Percentiles rank a stretch among this genome's conserved stretches.
These are phyloP conservation scores for Tolypocladium endophyticum DNA, from an alignment of 2,329 filamentous ascomycete species.

Conservation along the genomic window DNA sequence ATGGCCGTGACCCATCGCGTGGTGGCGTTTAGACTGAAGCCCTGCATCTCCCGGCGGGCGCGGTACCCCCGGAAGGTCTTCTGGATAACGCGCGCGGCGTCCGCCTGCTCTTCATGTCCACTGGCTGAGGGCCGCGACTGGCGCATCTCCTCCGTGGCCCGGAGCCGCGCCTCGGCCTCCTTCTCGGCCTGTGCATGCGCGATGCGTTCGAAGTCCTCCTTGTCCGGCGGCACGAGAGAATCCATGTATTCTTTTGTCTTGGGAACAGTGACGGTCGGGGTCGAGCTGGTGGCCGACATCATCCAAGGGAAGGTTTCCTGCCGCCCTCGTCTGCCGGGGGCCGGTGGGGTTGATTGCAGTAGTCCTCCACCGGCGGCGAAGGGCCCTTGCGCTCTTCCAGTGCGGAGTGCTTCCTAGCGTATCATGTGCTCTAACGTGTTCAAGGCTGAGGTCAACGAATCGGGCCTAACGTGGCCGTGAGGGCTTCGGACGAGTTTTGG, in stretches of 20 bases:
- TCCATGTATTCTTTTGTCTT: conserved; percentile 37
- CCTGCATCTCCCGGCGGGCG: conserved; percentile 58
- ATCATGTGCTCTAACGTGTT: not conserved
- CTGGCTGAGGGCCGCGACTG: conserved; percentile 13
- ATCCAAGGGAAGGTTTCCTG: not conserved
- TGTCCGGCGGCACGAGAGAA: conserved; percentile 35
- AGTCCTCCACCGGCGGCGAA: not conserved
- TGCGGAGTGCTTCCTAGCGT: not conserved
- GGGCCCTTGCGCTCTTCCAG: not conserved
- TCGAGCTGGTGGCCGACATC: conserved; percentile 3
- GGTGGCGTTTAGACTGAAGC: conserved; percentile 57
- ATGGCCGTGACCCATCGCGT: conserved; percentile 62
- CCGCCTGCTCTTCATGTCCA: conserved; percentile 14
- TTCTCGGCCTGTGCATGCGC: conserved; percentile 35
- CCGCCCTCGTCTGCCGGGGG: not conserved
- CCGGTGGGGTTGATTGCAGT: not conserved
- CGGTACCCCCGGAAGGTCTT: conserved; percentile 71
- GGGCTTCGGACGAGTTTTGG: not conserved
- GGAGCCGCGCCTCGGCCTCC: conserved; percentile 32
- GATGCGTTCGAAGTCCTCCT: conserved; percentile 36
- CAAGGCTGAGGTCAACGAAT: not conserved
- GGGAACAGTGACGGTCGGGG: conserved; percentile 5
- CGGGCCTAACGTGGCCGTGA: not conserved
- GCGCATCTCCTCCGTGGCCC: conserved; percentile 24
- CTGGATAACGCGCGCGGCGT: conserved; percentile 50